Evolutionary conservation across 495 filamentous ascomycete genomes (phyloP).

Genomic region (Talaromyces borbonicus): DNA sequence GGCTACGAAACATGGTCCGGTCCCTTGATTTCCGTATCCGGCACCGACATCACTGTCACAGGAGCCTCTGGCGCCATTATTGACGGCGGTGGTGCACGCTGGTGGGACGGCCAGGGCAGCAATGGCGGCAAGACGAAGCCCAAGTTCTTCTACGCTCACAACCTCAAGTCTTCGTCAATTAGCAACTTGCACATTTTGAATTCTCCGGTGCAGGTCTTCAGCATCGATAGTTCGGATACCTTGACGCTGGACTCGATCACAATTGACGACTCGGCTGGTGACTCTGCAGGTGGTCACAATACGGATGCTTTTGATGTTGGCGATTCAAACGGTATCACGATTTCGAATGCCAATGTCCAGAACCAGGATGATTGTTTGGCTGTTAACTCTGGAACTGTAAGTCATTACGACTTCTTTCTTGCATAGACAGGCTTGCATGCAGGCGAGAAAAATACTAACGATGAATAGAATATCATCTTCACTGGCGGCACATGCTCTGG

Average conservation of each 20-base stretch:
- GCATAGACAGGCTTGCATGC: too few relatives aligned
- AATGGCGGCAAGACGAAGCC: conserved; percentile 50
- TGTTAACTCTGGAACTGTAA: conserved; percentile 46
- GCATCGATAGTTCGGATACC: conserved; percentile 40
- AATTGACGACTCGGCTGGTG: conserved; percentile 51
- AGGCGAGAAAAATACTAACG: conserved; percentile 12
- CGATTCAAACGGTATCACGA: conserved; percentile 37
- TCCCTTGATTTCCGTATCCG: conserved; percentile 38
- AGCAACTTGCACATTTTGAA: conserved; percentile 40
- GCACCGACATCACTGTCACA: conserved; percentile 33
- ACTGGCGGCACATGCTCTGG: conserved; percentile 44
- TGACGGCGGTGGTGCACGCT: conserved; percentile 36
- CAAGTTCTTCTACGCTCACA: conserved; percentile 47
- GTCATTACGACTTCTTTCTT: background rate
- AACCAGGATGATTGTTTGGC: conserved; percentile 60
- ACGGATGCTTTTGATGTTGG: conserved; percentile 60
- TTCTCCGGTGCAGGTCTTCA: conserved; percentile 53
- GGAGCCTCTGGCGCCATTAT: conserved; percentile 30
- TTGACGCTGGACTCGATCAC: conserved; percentile 42
- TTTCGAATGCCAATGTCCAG: conserved; percentile 44
- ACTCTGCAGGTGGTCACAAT: conserved; percentile 44
- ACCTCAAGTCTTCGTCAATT: conserved; percentile 33
- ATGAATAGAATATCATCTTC: conserved; percentile 39
- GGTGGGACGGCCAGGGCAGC: conserved; percentile 44
- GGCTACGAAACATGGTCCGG: conserved; percentile 45